A percentile compares a stretch with the other conserved stretches of the same genome.
phyloP scores from a whole-genome alignment of 73 alveolate genomes.

The Halteria grandinella region DNA sequence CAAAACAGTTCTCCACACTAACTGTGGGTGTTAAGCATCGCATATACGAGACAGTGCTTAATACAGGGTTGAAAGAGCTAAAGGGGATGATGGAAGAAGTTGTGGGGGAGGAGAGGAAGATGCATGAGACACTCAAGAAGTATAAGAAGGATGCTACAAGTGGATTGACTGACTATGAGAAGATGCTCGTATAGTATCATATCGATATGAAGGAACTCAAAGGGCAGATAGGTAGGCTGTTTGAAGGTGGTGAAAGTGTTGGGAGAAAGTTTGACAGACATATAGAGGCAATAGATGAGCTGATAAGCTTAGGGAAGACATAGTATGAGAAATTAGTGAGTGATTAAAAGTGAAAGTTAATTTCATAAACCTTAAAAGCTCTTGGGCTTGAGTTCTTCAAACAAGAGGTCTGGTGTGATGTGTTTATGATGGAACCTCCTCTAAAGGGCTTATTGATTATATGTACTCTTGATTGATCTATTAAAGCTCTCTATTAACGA shows the following conservation, averaged over 20 bases:
- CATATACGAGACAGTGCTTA: constrained; percentile 3
- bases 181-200: constrained; percentile 5
- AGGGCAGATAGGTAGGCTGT: background rate
- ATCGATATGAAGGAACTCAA: constrained; percentile 23
- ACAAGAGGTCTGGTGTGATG: too few species aligned
- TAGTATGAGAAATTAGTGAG: background rate
- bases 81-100: background rate
- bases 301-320: background rate
- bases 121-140: constrained; percentile 43
- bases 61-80: constrained; percentile 13
- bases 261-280: background rate
- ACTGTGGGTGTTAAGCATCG: background rate
- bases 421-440: too few species aligned
- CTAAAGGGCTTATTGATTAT: too few species aligned
- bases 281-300: background rate
- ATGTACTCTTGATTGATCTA: too few species aligned
- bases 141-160: constrained; percentile 12
- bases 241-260: background rate
- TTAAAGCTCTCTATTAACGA: too few species aligned
- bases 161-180: constrained; percentile 24
- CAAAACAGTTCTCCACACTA: constrained; percentile 2
- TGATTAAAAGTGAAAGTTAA: background rate
- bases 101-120: constrained; percentile 29
- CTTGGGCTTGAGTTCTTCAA: too few species aligned
- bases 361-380: too few species aligned